These are phyloP conservation scores for Salix arbutifolia DNA, from an alignment of 345 rosid species.

Conservation along the genomic window DNA sequence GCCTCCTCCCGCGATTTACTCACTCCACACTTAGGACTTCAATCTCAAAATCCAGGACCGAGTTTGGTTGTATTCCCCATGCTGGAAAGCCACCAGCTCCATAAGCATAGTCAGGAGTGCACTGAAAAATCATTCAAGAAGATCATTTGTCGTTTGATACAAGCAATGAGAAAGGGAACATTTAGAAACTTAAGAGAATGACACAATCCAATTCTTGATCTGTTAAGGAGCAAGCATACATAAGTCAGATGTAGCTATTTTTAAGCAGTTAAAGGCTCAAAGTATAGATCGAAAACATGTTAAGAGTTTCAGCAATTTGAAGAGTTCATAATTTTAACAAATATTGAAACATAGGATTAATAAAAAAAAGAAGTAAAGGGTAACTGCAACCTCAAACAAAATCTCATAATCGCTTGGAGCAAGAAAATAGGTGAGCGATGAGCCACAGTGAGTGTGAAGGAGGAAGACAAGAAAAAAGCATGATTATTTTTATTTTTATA, in stretches of 20 bases:
- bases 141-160: background rate
- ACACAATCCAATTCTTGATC: background rate
- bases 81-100: slow-evolving; percentile 74
- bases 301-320: background rate
- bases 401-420: background rate
- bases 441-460: too few relatives aligned
- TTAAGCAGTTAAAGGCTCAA: background rate
- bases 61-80: slow-evolving; percentile 90
- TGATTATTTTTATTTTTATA: too few relatives aligned
- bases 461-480: too few relatives aligned
- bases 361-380: too few relatives aligned
- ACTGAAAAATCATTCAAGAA: slow-evolving; percentile 43
- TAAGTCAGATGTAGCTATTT: too few relatives aligned
- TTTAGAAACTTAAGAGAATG: background rate
- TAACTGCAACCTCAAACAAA: background rate
- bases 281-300: background rate
- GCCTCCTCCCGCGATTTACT: slow-evolving; percentile 12
- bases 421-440: too few relatives aligned
- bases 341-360: too few relatives aligned
- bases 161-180: background rate
- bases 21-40: slow-evolving; percentile 64
- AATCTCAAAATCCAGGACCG: slow-evolving; percentile 77
- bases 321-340: background rate
- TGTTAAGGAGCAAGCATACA: background rate
- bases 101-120: slow-evolving; percentile 92